Conservation (phyloP, 2,329 filamentous ascomycete species). For the Talaromyces sp. region DNA sequence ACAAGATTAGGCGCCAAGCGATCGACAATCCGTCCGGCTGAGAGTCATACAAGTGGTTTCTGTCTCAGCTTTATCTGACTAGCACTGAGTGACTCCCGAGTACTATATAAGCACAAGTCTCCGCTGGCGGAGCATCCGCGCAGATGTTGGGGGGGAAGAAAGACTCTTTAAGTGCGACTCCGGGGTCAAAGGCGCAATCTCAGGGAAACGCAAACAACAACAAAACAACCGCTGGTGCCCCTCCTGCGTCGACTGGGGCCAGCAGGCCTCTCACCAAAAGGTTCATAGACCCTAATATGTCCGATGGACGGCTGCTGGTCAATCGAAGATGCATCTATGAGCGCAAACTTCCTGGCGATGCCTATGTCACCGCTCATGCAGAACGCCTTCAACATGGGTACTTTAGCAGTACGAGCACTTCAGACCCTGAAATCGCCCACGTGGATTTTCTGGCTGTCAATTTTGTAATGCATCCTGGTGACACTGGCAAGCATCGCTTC, state of each 20-base stretch:
- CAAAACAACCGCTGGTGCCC: background rate
- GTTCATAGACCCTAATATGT: slow-evolving; percentile 36
- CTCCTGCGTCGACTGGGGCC: background rate
- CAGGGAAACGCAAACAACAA: background rate
- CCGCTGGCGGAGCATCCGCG: slow-evolving; percentile 11
- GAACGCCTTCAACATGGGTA: slow-evolving; percentile 52
- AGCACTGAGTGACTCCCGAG: too few species aligned
- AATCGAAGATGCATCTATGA: slow-evolving; percentile 51
- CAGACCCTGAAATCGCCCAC: slow-evolving; percentile 43
- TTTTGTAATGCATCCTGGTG: slow-evolving; percentile 51
- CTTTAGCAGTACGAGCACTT: slow-evolving; percentile 45
- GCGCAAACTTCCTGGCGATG: slow-evolving; percentile 48
- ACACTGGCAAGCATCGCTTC: slow-evolving; percentile 47
- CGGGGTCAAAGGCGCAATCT: slow-evolving; percentile 7
- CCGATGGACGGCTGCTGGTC: slow-evolving; percentile 38
- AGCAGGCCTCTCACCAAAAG: slow-evolving; percentile 4
- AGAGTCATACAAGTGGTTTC: background rate
- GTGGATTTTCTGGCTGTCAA: slow-evolving; percentile 52
- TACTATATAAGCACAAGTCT: slow-evolving; percentile 4
- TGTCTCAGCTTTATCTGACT: background rate
- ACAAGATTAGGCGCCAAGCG: slow-evolving; percentile 16
- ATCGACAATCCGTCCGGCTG: slow-evolving; percentile 17
- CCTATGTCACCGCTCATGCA: slow-evolving; percentile 52
- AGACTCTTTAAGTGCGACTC: background rate
- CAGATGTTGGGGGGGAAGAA: slow-evolving; percentile 9